Percentiles rank a stretch among this genome's conserved stretches.
phyloP scores from a whole-genome alignment of 148 eudicot species.

The Polygonum aviculare region DNA sequence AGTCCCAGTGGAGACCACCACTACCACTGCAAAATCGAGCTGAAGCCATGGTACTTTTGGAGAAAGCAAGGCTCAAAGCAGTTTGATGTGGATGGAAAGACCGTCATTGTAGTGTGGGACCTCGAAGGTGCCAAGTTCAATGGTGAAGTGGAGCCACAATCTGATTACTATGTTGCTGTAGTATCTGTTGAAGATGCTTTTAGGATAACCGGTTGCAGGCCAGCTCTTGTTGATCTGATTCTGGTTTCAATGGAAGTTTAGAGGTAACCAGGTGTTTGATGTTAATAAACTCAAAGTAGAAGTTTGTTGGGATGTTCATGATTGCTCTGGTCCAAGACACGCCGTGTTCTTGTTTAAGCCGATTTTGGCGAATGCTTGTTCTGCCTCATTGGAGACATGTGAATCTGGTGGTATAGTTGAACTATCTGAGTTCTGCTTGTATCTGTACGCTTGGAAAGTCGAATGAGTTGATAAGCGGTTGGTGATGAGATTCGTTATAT shows the following conservation, averaged over 20 bases:
- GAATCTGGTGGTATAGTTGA: conserved; percentile 20
- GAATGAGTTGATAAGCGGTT: conserved; percentile 35
- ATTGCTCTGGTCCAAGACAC: conserved; percentile 84
- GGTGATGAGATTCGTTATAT: background rate
- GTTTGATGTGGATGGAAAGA: conserved; percentile 40
- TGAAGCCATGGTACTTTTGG: conserved; percentile 93
- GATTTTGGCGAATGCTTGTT: conserved; percentile 1
- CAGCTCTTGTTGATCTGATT: conserved; percentile 61
- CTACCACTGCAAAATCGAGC: conserved; percentile 68
- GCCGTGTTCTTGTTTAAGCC: conserved; percentile 82
- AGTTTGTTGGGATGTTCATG: conserved; percentile 94
- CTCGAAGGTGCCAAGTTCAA: conserved; percentile 62
- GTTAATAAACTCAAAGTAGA: conserved; percentile 52
- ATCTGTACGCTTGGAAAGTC: conserved; percentile 90
- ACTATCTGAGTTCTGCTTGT: conserved; percentile 60
- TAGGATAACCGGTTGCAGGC: conserved; percentile 68
- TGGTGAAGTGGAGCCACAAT: conserved; percentile 75
- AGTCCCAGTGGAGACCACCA: conserved; percentile 40
- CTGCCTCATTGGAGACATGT: background rate
- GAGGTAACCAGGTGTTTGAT: conserved; percentile 62
- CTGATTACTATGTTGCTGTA: conserved; percentile 78
- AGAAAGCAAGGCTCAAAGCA: conserved; percentile 71
- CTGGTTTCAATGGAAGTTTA: conserved; percentile 83
- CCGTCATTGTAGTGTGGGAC: conserved; percentile 69
- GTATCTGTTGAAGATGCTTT: conserved; percentile 73